Percentiles rank a stretch among this genome's conserved stretches.
phyloP scores from a whole-genome alignment of 345 rosid genomes.

The Gossypium raimondii region DNA sequence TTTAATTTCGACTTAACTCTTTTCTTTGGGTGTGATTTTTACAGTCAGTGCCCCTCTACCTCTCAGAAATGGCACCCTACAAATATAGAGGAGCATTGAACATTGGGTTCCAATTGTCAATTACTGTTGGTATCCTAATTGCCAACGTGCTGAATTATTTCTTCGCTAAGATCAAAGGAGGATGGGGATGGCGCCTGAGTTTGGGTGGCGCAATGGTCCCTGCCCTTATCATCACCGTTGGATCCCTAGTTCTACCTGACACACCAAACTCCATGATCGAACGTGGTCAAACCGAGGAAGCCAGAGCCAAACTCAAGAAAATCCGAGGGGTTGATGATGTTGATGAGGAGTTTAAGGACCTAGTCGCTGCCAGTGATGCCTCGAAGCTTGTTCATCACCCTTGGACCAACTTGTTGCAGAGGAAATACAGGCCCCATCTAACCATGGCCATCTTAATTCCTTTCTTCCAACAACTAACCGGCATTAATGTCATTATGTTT shows the following conservation, averaged over 20 bases:
- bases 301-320: slow-evolving; percentile 44
- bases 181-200: slow-evolving; percentile 94
- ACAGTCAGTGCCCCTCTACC: slow-evolving; percentile 93
- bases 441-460: slow-evolving; percentile 74
- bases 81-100: slow-evolving; percentile 83
- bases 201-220: slow-evolving; percentile 97
- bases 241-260: slow-evolving; percentile 80
- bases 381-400: slow-evolving; percentile 69
- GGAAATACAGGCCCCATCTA: slow-evolving; percentile 80
- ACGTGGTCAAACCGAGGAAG: slow-evolving; percentile 62
- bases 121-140: slow-evolving; percentile 76
- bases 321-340: slow-evolving; percentile 70
- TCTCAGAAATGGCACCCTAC: slow-evolving; percentile 99
- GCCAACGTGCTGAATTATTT: slow-evolving; percentile 80
- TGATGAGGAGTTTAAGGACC: slow-evolving; percentile 69
- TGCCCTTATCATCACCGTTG: slow-evolving; percentile 71
- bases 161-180: slow-evolving; percentile 72
- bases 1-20: neutral
- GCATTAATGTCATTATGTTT: slow-evolving; percentile 83
- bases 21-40: neutral
- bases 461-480: slow-evolving; percentile 80
- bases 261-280: slow-evolving; percentile 96
- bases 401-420: slow-evolving; percentile 67
- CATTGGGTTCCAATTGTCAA: slow-evolving; percentile 88
- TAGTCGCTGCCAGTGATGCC: slow-evolving; percentile 69